Base-by-base conservation (phyloP, 768 basidiomycete species). In the Leucocoprinus leucothites region DNA sequence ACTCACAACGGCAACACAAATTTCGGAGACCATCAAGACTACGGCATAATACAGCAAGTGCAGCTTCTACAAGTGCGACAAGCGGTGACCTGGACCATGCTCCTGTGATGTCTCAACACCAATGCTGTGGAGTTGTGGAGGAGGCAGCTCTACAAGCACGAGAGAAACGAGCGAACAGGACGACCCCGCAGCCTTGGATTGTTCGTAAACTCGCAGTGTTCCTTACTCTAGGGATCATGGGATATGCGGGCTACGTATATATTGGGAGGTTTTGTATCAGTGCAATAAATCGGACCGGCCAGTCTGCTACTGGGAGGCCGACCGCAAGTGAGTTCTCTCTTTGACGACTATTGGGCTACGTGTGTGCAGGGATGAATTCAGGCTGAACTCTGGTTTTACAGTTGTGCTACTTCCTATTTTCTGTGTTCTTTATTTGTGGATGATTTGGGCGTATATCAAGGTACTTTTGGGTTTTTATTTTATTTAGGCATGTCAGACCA, bases 161-260 rank as follows among this genome's bases (percentile, higher is more conserved):
- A 38, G 73, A 76, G 58, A 74, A 72, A 60, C 69, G 76, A 22
- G 74, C 72, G 21, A 66, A 67, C 36, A 64, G 74, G 47, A 67
- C 68, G 6, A 79, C 72, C 57, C 80, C 82, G 0, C 88, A 88
- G 57, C 86, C 89, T 52, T 92, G 89, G 89, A 70, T 88, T 48
- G 75, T 81, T 22, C 81, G 78, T 67, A 94, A 94, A 73, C 61
- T 89, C 34, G 74, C 84, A 63, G 74, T 93, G 24, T 76, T 70
- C 3, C 48, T 94, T 2, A 79, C 84, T 0, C 14, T 80, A 19
- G 86, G 74, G 0, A 73, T 94, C 55, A 78, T 85, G 57, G 83
- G 70, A 1, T 94, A 92, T 68, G 65, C 85, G 3, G 74, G 69
- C 22, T 96, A 95, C 66, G 92, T 94, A 2, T 92, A 92, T 64